Conservation (phyloP, 331 rosid genomes). For the Prunus yedoensis region DNA sequence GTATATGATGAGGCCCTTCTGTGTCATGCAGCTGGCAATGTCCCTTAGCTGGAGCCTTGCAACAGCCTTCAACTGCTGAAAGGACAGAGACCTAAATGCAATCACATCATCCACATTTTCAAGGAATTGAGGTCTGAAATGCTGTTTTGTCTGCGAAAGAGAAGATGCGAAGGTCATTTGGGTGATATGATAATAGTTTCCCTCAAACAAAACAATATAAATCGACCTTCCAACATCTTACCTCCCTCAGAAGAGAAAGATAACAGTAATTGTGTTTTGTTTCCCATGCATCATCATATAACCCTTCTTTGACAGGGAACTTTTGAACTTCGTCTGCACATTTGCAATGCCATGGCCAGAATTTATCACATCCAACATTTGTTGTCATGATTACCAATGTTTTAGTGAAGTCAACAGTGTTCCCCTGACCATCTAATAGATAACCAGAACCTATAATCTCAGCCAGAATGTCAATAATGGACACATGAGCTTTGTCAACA, state of each 20-base stretch:
- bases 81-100: conserved; percentile 19
- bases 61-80: conserved; percentile 22
- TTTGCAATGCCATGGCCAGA: conserved; percentile 28
- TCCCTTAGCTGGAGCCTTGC: conserved; percentile 27
- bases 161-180: background rate
- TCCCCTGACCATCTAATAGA: conserved; percentile 23
- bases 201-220: background rate
- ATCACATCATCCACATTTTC: conserved; percentile 25
- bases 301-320: conserved; percentile 19
- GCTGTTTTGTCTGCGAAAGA: conserved; percentile 20
- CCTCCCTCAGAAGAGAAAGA: conserved; percentile 25
- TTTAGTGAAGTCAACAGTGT: conserved; percentile 14
- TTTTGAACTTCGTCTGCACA: conserved; percentile 26
- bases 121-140: conserved; percentile 20
- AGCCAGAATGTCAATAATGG: conserved; percentile 11
- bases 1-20: conserved; percentile 22
- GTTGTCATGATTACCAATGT: conserved; percentile 22
- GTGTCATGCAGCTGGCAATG: conserved; percentile 17
- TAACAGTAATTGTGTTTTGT: conserved; percentile 20
- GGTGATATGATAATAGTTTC: conserved; percentile 1
- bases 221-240: background rate
- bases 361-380: conserved; percentile 22
- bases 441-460: conserved; percentile 21
- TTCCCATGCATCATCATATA: conserved; percentile 25
- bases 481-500: conserved; percentile 19